Conservation (phyloP, 1,284 basidiomycete species). For the Pseudozyma pruni region DNA sequence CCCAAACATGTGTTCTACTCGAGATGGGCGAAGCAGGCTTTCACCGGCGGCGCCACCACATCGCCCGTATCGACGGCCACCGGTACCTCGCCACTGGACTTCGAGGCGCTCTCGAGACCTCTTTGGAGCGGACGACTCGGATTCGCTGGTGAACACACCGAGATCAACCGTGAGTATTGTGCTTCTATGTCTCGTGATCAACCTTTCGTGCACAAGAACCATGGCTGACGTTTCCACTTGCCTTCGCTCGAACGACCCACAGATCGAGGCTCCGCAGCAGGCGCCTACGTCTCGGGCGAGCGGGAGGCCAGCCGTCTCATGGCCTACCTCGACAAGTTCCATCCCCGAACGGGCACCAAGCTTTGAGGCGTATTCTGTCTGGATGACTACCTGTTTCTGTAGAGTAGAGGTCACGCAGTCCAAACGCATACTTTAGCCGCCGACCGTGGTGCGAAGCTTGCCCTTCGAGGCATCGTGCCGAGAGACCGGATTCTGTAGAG, state of each 20-base stretch:
- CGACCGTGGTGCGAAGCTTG: not conserved
- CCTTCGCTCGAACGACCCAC: not conserved
- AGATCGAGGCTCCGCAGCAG: slow-evolving; percentile 69
- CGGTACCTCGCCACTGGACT: slow-evolving; percentile 70
- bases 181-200: not conserved
- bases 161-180: slow-evolving; percentile 68
- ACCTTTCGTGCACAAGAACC: not conserved
- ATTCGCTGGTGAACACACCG: slow-evolving; percentile 73
- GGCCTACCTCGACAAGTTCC: slow-evolving; percentile 42
- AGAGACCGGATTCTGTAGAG: too few species aligned
- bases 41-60: slow-evolving; percentile 71
- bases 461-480: too few species aligned
- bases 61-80: slow-evolving; percentile 69
- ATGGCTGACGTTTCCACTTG: not conserved
- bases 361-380: slow-evolving; percentile 11
- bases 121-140: slow-evolving; percentile 70
- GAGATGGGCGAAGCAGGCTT: slow-evolving; percentile 70
- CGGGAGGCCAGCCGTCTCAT: slow-evolving; percentile 68
- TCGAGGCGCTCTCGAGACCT: slow-evolving; percentile 69
- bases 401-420: not conserved
- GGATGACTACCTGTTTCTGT: not conserved
- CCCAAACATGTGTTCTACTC: slow-evolving; percentile 55
- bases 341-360: slow-evolving; percentile 27
- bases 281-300: slow-evolving; percentile 69
- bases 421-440: too few species aligned